Evolutionary conservation across 2,329 filamentous ascomycete genomes (phyloP).

Genomic region (Monosporascus ibericus): DNA sequence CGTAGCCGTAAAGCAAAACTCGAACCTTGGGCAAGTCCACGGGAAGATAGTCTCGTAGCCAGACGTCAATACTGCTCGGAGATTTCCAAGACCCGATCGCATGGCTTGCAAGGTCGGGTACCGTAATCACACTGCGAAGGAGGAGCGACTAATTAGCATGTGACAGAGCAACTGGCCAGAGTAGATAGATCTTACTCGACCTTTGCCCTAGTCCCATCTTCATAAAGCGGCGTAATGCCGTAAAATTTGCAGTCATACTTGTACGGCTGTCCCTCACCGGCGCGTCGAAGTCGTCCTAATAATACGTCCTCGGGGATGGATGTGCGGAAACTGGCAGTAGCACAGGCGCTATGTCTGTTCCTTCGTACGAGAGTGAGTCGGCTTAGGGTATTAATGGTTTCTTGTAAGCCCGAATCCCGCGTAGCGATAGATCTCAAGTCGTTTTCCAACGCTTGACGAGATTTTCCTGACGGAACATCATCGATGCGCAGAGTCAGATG

Average conservation of each 20-base stretch:
- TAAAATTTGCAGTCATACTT: conserved; percentile 13
- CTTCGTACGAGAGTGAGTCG: background rate
- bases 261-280: conserved; percentile 4
- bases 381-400: background rate
- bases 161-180: too few species aligned
- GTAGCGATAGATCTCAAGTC: conserved; percentile 2
- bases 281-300: background rate
- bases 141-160: background rate
- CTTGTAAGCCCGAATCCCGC: background rate
- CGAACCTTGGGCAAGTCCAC: conserved; percentile 13
- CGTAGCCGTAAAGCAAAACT: conserved; percentile 25
- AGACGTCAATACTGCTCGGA: conserved; percentile 16
- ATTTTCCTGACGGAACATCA: background rate
- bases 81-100: conserved; percentile 25
- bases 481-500: conserved; percentile 2
- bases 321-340: conserved; percentile 4
- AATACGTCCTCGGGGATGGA: conserved; percentile 1
- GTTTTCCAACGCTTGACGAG: background rate
- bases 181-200: conserved; percentile 12
- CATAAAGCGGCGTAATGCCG: conserved; percentile 21
- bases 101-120: conserved; percentile 24
- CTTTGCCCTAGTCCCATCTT: conserved; percentile 3
- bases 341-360: conserved; percentile 3
- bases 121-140: conserved; percentile 19
- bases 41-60: conserved; percentile 24